phyloP scores from a whole-genome alignment of 768 basidiomycete genomes.

The Butyriboletus loyo region DNA sequence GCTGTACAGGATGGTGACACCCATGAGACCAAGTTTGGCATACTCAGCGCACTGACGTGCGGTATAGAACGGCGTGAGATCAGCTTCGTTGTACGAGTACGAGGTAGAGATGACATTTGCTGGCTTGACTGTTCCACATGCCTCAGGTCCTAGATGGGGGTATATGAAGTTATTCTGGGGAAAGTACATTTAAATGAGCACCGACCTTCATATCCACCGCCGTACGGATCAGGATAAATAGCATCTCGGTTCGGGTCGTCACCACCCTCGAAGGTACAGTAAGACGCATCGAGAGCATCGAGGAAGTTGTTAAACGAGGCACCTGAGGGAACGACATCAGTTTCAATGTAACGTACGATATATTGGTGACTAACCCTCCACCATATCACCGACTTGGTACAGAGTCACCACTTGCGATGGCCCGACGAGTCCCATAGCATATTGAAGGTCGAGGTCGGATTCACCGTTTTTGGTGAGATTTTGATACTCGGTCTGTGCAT shows the following conservation, averaged over 20 bases:
- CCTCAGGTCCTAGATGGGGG: constrained; percentile 30
- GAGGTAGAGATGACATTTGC: constrained; percentile 44
- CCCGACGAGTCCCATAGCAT: constrained; percentile 28
- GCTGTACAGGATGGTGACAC: constrained; percentile 41
- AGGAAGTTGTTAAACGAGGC: constrained; percentile 36
- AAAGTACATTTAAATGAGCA: neutral
- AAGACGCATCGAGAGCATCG: constrained; percentile 34
- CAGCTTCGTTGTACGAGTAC: constrained; percentile 39
- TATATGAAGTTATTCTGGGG: neutral
- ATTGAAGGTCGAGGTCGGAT: constrained; percentile 32
- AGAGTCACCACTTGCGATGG: constrained; percentile 26
- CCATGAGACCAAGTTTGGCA: constrained; percentile 42
- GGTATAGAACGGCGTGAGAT: constrained; percentile 34
- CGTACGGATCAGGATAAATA: constrained; percentile 26
- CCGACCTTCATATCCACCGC: constrained; percentile 25
- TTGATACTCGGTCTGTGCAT: constrained; percentile 25
- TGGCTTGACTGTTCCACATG: constrained; percentile 35
- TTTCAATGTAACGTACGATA: neutral
- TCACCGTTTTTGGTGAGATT: constrained; percentile 28
- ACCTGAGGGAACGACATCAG: constrained; percentile 7
- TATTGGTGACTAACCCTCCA: constrained; percentile 16
- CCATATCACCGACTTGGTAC: constrained; percentile 31
- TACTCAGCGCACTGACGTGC: constrained; percentile 45
- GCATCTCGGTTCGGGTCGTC: constrained; percentile 26
- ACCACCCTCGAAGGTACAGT: constrained; percentile 33